Evolutionary conservation across 1,139 yeast genomes (phyloP).

Genomic region (Magnusiomyces paraingens): DNA sequence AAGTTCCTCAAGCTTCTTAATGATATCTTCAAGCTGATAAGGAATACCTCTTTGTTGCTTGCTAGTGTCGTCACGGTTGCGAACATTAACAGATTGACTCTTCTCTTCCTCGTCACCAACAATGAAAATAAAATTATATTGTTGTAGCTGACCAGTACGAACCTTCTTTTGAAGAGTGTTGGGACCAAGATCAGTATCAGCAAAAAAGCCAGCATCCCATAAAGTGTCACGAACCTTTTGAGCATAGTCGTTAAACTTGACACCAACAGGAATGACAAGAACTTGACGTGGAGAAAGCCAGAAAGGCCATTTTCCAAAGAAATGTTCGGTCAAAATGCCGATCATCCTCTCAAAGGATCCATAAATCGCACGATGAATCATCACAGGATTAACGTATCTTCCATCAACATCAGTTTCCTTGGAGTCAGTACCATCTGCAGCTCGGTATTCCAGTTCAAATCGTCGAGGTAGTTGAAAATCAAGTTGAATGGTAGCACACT

Average conservation of each 20-base stretch:
- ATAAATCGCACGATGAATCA: constrained; percentile 97
- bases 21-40: constrained; percentile 60
- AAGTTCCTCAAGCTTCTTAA: constrained; percentile 57
- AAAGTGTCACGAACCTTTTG: constrained; percentile 65
- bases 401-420: constrained; percentile 26
- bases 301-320: constrained; percentile 98
- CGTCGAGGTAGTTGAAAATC: constrained; percentile 95
- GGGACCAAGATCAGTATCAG: constrained; percentile 89
- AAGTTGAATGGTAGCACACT: constrained; percentile 95
- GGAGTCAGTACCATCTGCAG: constrained; percentile 47
- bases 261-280: constrained; percentile 92
- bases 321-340: constrained; percentile 94
- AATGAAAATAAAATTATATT: constrained; percentile 88
- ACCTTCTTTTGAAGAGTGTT: constrained; percentile 95
- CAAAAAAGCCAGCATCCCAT: constrained; percentile 68
- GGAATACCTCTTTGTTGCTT: constrained; percentile 86
- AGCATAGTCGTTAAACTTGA: constrained; percentile 84
- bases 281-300: constrained; percentile 98
- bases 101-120: constrained; percentile 92
- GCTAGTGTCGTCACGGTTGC: constrained; percentile 87
- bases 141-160: constrained; percentile 87
- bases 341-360: constrained; percentile 99
- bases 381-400: constrained; percentile 63
- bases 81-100: constrained; percentile 73
- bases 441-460: constrained; percentile 81